Evolutionary conservation across 768 basidiomycete species (phyloP).

Genomic region (Lyophyllum shimeji): DNA sequence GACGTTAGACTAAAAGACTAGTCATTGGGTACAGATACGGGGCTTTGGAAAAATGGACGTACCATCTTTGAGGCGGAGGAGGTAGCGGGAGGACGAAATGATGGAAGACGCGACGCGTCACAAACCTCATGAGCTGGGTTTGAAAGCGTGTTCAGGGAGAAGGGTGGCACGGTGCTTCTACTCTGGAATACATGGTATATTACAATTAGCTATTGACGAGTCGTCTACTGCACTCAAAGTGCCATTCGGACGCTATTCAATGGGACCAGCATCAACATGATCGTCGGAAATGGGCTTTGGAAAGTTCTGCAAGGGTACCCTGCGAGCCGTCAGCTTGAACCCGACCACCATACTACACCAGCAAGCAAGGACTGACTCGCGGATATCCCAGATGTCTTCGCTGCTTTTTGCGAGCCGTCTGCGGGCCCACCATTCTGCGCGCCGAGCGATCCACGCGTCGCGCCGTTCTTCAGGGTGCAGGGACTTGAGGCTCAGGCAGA

Average conservation of each 20-base stretch:
- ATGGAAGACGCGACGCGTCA: conserved; percentile 49
- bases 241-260: conserved; percentile 8
- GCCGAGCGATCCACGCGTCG: conserved; percentile 79
- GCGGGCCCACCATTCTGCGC: conserved; percentile 95
- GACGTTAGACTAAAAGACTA: conserved; percentile 22
- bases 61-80: conserved; percentile 36
- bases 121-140: conserved; percentile 35
- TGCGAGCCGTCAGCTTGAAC: conserved; percentile 20
- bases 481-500: conserved; percentile 83
- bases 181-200: no score
- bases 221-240: not conserved
- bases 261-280: conserved; percentile 1
- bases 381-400: conserved; percentile 92
- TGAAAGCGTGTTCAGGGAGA: conserved; percentile 33
- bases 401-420: conserved; percentile 77
- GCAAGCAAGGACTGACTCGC: conserved; percentile 55
- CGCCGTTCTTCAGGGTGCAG: conserved; percentile 75
- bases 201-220: no score
- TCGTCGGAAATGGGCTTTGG: conserved; percentile 36
- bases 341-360: not conserved
- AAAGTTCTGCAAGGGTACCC: conserved; percentile 51
- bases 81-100: conserved; percentile 12
- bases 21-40: not conserved
- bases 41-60: conserved; percentile 14
- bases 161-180: no score